A percentile compares a stretch with the other conserved stretches of the same genome.
phyloP scores from a whole-genome alignment of 257 asterid species.

The Leonotis leonurus region DNA sequence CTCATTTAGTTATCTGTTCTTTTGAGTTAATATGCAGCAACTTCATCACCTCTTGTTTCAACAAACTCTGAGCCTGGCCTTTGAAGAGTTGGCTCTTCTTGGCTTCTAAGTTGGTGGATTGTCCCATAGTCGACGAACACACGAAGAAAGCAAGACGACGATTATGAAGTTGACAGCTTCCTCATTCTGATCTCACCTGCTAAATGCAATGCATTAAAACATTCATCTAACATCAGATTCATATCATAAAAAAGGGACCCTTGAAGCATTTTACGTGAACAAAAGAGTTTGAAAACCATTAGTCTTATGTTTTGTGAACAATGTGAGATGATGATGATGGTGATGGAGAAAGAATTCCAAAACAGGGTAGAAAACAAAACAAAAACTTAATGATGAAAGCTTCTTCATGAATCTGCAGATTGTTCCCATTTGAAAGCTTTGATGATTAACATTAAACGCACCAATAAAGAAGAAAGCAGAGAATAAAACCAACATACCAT shows the following conservation, averaged over 20 bases:
- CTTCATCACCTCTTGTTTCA: slow-evolving; percentile 61
- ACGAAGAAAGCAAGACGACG: neutral
- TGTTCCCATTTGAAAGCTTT: neutral
- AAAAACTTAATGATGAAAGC: neutral
- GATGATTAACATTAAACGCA: neutral
- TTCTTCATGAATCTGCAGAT: neutral
- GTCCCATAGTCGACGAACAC: slow-evolving; percentile 30
- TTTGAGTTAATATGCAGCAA: no score
- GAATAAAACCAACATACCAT: slow-evolving; percentile 5
- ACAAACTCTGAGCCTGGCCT: slow-evolving; percentile 30
- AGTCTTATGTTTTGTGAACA: no score
- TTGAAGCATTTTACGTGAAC: no score
- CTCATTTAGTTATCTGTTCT: no score
- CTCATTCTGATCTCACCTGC: neutral
- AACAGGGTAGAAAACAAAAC: neutral
- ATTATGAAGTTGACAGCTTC: slow-evolving; percentile 15
- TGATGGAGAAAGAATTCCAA: neutral
- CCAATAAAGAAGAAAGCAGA: neutral
- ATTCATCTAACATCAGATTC: neutral
- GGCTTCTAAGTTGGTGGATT: slow-evolving; percentile 26
- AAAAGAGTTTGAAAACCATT: no score
- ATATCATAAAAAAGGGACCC: neutral
- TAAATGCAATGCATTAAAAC: neutral
- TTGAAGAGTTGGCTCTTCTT: slow-evolving; percentile 47
- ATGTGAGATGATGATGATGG: slow-evolving; percentile 7